Base-by-base conservation (phyloP, 345 rosid species). In the Eucalyptus erythrocorys region DNA sequence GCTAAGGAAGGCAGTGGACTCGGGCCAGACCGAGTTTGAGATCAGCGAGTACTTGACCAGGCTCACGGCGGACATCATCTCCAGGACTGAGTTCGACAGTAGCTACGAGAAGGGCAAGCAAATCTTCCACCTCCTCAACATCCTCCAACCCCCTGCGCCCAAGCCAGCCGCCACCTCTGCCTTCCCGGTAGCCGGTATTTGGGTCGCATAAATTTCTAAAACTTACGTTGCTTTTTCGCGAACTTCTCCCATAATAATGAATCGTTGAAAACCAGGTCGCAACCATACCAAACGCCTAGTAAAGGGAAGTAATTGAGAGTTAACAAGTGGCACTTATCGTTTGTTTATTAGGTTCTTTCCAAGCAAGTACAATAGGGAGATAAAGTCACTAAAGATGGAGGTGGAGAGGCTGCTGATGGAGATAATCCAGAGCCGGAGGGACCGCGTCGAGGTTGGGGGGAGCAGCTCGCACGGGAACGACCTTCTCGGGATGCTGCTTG, bases 181-280 rank as follows among this genome's bases (percentile, higher is more conserved):
- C 89, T 97, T 81, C 99, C 99, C 2, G 99, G 99, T 4, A 95
- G 99, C 95, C 91, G 99, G 99, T 97, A 30, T 87, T 91, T 88
- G 21, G 27, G 45, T 71, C 27, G 27, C 82, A 71, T 40, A 76
- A 76, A 37, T 21, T 17, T 76, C 13, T 10, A 19, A 2, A 37
- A 37, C 26, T 37, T 5, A 71, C 6, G 7, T 71, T 71, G 3
- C 27, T 71, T 71, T 71, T 71, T 71, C 27, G 13, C 82, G 14
- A 37, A 37, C 45, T 71, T 37, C 24, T 71, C 45, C 82, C 30
- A 2, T 27, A 55, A 55, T 55, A 4, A 55, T 2, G 61, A 55
- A 55, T 24, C 57, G 57, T 51, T 51, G 57, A 51, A 51, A 51
- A 51, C 22, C 57, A 51, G 57, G 57, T 21, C 8, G 26, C 10